A percentile compares a stretch with the other conserved stretches of the same genome.
Evolutionary conservation across 2,329 filamentous ascomycete species (phyloP).

Genomic region (Torrubiella hemipterigena): DNA sequence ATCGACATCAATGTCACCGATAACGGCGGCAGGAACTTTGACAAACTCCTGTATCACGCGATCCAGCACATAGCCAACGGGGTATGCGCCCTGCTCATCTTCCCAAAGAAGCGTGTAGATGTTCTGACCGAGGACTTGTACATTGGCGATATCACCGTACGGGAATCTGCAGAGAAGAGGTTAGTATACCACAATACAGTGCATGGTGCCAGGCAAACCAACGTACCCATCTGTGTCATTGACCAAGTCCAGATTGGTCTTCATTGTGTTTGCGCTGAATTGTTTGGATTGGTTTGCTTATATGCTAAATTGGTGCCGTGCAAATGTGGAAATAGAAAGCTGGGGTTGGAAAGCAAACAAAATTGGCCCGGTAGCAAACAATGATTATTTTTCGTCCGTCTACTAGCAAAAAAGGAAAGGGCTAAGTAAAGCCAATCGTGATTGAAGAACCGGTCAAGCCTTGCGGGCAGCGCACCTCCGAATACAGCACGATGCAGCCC

Average conservation of each 20-base stretch:
- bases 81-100: slow-evolving; percentile 48
- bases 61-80: slow-evolving; percentile 50
- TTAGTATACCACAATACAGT: slow-evolving; percentile 3
- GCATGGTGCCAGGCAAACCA: neutral
- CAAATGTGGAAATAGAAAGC: no score
- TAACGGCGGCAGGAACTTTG: slow-evolving; percentile 37
- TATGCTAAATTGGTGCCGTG: no score
- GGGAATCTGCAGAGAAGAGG: slow-evolving; percentile 57
- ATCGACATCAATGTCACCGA: slow-evolving; percentile 51
- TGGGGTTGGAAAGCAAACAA: no score
- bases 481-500: no score
- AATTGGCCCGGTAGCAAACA: no score
- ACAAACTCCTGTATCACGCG: slow-evolving; percentile 36
- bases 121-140: slow-evolving; percentile 38
- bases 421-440: no score
- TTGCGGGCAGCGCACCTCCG: no score
- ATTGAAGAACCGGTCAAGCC: no score
- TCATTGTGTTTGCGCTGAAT: slow-evolving; percentile 9
- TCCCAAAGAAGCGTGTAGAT: slow-evolving; percentile 57
- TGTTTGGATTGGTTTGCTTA: neutral
- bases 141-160: slow-evolving; percentile 53
- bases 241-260: slow-evolving; percentile 37
- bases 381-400: no score
- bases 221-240: slow-evolving; percentile 43
- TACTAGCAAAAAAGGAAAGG: no score